Evolutionary conservation across 345 rosid species (phyloP).

Genomic region (Isatis tinctoria): DNA sequence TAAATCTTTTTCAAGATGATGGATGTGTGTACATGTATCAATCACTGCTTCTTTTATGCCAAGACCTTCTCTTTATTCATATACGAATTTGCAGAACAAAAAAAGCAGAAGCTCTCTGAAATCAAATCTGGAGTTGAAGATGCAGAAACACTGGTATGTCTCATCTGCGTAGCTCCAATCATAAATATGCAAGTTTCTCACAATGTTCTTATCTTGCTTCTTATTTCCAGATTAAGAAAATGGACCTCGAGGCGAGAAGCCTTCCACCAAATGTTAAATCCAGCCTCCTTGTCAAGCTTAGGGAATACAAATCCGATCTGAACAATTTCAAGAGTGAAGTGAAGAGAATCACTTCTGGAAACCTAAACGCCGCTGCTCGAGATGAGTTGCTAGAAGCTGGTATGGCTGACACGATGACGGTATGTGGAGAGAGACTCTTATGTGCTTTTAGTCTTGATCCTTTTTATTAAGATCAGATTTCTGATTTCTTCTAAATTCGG

Average conservation of each 20-base stretch:
- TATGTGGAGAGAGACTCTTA: slow-evolving; percentile 19
- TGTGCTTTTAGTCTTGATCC: not conserved
- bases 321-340: slow-evolving; percentile 69
- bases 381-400: slow-evolving; percentile 75
- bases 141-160: slow-evolving; percentile 67
- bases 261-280: slow-evolving; percentile 64
- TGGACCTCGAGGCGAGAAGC: slow-evolving; percentile 79
- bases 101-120: slow-evolving; percentile 72
- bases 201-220: not conserved
- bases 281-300: slow-evolving; percentile 62
- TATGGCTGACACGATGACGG: slow-evolving; percentile 57
- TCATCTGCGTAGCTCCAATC: not conserved
- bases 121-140: slow-evolving; percentile 58
- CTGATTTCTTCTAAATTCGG: not conserved
- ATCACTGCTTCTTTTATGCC: not conserved
- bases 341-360: slow-evolving; percentile 54
- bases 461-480: not conserved
- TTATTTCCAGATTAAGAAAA: slow-evolving; percentile 46
- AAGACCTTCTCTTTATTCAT: not conserved
- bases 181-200: not conserved
- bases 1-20: no score
- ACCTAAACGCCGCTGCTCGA: slow-evolving; percentile 47
- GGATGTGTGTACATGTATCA: no score
- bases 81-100: slow-evolving; percentile 43
- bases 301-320: slow-evolving; percentile 80